A percentile compares a stretch with the other conserved stretches of the same genome.
These are phyloP conservation scores for Aspergillus sp. DNA, from an alignment of 2,329 filamentous ascomycete genomes.

Conservation along the genomic window DNA sequence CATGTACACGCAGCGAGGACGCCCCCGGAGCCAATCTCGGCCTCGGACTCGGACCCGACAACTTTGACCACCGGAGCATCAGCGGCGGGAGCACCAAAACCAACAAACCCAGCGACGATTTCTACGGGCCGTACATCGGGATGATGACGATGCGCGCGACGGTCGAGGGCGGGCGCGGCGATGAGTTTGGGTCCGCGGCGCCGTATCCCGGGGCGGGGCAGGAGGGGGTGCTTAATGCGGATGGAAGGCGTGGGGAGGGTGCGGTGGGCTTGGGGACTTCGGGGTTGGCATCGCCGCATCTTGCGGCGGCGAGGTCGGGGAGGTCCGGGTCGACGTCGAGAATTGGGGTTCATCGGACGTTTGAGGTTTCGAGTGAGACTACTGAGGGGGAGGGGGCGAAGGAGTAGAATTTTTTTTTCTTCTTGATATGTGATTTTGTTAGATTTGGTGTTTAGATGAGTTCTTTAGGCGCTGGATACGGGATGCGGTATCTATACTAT, in stretches of 20 bases:
- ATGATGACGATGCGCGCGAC: slow-evolving; percentile 3
- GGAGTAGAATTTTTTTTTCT: neutral
- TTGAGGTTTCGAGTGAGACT: neutral
- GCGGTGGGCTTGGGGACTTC: too few species aligned
- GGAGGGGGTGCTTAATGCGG: neutral
- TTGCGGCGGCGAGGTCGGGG: neutral
- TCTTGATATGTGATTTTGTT: neutral
- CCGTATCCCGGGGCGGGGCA: neutral
- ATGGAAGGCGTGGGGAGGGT: neutral
- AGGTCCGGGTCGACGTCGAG: neutral
- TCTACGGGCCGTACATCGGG: neutral
- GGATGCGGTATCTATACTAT: neutral
- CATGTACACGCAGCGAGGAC: neutral
- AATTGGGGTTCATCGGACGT: slow-evolving; percentile 10
- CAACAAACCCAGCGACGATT: neutral
- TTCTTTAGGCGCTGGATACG: too few species aligned
- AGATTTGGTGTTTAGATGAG: neutral
- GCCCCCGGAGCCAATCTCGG: too few species aligned
- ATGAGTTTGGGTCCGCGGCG: neutral
- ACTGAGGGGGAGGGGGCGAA: neutral
- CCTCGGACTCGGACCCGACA: too few species aligned
- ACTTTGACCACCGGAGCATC: too few species aligned
- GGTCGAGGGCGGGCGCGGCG: neutral
- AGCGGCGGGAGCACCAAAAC: too few species aligned
- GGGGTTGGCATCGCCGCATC: neutral